Conservation (phyloP, 2,329 filamentous ascomycete species). For the Phyllosticta ampelicida region DNA sequence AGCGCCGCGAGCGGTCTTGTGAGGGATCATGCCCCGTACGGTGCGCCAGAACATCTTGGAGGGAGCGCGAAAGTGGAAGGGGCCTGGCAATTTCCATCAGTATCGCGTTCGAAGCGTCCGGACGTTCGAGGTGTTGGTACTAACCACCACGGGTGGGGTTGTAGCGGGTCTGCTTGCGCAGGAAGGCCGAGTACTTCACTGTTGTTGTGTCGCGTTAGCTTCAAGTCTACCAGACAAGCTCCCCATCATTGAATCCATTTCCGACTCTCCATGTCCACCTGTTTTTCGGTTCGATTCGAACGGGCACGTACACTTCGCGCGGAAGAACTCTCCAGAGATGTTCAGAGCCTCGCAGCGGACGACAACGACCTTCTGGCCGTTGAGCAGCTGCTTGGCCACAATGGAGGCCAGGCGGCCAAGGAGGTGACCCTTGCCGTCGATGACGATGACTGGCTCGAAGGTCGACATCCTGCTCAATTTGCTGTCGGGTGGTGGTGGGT, state of each 20-base stretch:
- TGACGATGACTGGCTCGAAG: slow-evolving; percentile 70
- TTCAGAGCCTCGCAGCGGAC: slow-evolving; percentile 98
- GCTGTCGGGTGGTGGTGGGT: slow-evolving; percentile 10
- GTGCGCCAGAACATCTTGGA: slow-evolving; percentile 99
- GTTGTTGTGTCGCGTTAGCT: slow-evolving; percentile 25
- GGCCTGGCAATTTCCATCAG: slow-evolving; percentile 49
- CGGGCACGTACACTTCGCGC: slow-evolving; percentile 90
- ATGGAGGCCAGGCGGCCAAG: slow-evolving; percentile 97
- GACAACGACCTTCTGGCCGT: slow-evolving; percentile 98
- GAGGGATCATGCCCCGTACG: slow-evolving; percentile 98
- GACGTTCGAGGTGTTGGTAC: slow-evolving; percentile 26
- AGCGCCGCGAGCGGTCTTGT: slow-evolving; percentile 98
- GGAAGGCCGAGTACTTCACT: slow-evolving; percentile 99
- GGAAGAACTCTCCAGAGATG: slow-evolving; percentile 99
- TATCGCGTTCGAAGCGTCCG: slow-evolving; percentile 3
- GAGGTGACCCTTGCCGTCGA: slow-evolving; percentile 99
- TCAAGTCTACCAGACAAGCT: slow-evolving; percentile 16
- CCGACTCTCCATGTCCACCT: background rate
- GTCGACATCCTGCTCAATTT: slow-evolving; percentile 47
- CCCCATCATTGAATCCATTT: slow-evolving; percentile 3
- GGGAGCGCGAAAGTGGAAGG: slow-evolving; percentile 99
- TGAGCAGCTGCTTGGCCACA: slow-evolving; percentile 98
- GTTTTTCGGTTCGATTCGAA: background rate
- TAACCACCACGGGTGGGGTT: slow-evolving; percentile 97
- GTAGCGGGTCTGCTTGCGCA: slow-evolving; percentile 99